These are phyloP conservation scores for Fonsecaea nubica DNA, from an alignment of 2,329 filamentous ascomycete genomes.

Conservation along the genomic window DNA sequence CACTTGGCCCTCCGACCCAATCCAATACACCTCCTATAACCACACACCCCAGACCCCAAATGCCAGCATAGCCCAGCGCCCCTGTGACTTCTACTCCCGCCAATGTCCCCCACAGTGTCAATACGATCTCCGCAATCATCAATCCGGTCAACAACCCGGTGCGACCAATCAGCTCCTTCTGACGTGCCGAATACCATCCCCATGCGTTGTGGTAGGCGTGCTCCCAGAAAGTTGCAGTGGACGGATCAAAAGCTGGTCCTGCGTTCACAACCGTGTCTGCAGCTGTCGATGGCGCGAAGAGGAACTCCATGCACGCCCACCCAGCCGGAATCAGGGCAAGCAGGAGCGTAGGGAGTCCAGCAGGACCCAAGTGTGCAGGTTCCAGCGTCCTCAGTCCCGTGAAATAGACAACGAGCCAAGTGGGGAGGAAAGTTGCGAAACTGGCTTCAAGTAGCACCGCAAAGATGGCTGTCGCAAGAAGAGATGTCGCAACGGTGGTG, in stretches of 20 bases:
- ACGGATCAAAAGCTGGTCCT: conserved; percentile 64
- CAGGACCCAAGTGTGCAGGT: conserved; percentile 69
- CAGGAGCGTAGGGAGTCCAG: conserved; percentile 53
- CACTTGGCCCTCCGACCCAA: conserved; percentile 55
- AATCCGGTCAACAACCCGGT: conserved; percentile 60
- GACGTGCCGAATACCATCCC: conserved; percentile 66
- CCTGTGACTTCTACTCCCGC: conserved; percentile 73
- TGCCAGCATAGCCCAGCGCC: conserved; percentile 72
- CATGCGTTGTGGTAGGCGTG: conserved; percentile 66
- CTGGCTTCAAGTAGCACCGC: conserved; percentile 73
- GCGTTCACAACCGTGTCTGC: conserved; percentile 37
- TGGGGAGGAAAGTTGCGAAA: conserved; percentile 73
- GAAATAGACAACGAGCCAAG: conserved; percentile 77
- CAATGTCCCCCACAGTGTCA: conserved; percentile 71
- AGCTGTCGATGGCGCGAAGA: conserved; percentile 68
- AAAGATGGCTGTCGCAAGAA: conserved; percentile 76
- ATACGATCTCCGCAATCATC: conserved; percentile 61
- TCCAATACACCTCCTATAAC: conserved; percentile 64
- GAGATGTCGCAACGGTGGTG: conserved; percentile 68
- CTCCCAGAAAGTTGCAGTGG: conserved; percentile 69
- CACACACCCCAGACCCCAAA: conserved; percentile 74
- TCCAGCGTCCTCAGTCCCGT: conserved; percentile 72
- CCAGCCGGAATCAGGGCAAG: conserved; percentile 71
- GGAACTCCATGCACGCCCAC: conserved; percentile 73
- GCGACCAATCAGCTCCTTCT: conserved; percentile 69